phyloP scores from a whole-genome alignment of 140 eudicot species.

The Cichorium intybus region DNA sequence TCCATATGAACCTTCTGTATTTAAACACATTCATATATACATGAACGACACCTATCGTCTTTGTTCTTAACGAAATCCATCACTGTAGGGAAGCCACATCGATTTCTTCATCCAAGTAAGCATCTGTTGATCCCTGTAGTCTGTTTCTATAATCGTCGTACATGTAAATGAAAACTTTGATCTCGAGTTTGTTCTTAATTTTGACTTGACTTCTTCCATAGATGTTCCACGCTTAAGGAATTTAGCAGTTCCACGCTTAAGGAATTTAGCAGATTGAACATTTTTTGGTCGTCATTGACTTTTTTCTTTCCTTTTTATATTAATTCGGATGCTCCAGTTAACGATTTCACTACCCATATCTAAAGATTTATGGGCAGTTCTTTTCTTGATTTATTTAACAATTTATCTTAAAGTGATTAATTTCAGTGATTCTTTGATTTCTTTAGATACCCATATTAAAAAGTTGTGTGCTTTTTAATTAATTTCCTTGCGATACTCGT shows the following conservation, averaged over 20 bases:
- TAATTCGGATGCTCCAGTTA: not conserved
- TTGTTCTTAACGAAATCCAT: too few species aligned
- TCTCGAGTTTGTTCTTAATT: constrained; percentile 6
- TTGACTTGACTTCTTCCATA: constrained; percentile 3
- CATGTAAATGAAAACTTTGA: not conserved
- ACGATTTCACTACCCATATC: not conserved
- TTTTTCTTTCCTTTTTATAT: not conserved
- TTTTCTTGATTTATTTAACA: not conserved
- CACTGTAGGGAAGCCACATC: too few species aligned
- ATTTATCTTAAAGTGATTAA: not conserved
- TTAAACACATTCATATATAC: too few species aligned
- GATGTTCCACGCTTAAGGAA: not conserved
- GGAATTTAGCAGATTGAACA: not conserved
- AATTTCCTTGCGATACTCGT: too few species aligned
- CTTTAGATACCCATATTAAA: too few species aligned
- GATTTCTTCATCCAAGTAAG: constrained; percentile 12
- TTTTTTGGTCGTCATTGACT: not conserved
- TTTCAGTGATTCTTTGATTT: not conserved
- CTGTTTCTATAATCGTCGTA: not conserved
- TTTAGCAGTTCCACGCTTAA: not conserved
- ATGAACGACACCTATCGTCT: too few species aligned
- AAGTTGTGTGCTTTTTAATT: not conserved
- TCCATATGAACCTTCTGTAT: too few species aligned
- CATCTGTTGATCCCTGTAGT: not conserved
- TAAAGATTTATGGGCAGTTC: too few species aligned